Evolutionary conservation across 2,329 filamentous ascomycete species (phyloP).

Genomic region (Orbilia quercus): DNA sequence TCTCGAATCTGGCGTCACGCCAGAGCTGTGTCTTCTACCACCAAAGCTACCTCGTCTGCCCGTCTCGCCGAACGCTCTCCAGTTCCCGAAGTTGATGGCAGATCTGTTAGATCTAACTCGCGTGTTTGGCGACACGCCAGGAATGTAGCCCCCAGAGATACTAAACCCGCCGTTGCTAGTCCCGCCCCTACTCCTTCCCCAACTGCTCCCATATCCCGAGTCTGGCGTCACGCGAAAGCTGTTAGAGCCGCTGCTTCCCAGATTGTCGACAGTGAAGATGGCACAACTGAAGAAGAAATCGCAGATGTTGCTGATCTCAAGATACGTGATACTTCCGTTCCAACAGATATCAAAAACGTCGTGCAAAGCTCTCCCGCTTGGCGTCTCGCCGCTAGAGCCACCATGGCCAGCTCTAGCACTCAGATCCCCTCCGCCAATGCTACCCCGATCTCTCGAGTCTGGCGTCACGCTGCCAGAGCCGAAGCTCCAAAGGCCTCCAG

Average conservation of each 20-base stretch:
- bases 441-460: conserved; percentile 8
- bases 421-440: neutral
- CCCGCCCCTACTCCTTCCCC: conserved; percentile 2
- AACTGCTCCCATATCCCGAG: conserved; percentile 6
- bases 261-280: neutral
- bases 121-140: conserved; percentile 12
- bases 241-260: conserved; percentile 2
- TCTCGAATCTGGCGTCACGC: conserved; percentile 18
- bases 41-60: conserved; percentile 10
- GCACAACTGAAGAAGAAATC: neutral
- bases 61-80: conserved; percentile 6
- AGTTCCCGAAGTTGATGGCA: neutral
- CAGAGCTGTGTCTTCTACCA: conserved; percentile 4
- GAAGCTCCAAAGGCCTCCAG: neutral
- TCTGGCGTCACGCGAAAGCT: conserved; percentile 19
- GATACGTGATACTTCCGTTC: neutral
- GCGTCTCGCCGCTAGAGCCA: conserved; percentile 17
- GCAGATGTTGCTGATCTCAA: neutral
- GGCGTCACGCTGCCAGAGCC: conserved; percentile 15
- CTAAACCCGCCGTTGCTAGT: conserved; percentile 5
- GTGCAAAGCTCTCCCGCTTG: conserved; percentile 13
- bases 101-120: conserved; percentile 14
- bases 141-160: conserved; percentile 17
- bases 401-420: conserved; percentile 1
- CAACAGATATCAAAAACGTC: conserved; percentile 5